Base-by-base conservation (phyloP, 768 basidiomycete genomes). In the Pleurotus tuber-regium region DNA sequence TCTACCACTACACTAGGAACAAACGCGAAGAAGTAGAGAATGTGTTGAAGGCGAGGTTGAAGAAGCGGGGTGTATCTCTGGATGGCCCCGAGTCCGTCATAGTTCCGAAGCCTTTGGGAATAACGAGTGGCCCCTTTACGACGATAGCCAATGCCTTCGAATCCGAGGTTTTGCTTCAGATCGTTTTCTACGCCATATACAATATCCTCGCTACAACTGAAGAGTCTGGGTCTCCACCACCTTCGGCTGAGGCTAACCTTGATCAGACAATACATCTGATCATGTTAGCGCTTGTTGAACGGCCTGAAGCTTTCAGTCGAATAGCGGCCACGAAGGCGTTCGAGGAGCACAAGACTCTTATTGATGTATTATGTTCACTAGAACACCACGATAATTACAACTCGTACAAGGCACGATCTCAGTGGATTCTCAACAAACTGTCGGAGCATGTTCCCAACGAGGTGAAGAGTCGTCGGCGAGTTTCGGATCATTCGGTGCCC, bases 1-100 rank as follows among this genome's bases (percentile, higher is more conserved):
- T 95, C 73, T 90, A 88, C 63, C 95, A 98, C 63, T 98, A 97
- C 65, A 87, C 91, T 12, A 79, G 95, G 33, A 98, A 98, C 70
- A 86, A 92, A 59, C 80, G 94, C 33, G 92, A 96, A 60, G 91
- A 94, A 63, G 96, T 92, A 21, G 92, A 94, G 61, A 80, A 75
- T 35, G 79, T 89, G 3, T 70, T 95, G 42, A 77, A 82, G 54
- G 78, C 75, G 42, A 76, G 90, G 38, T 59, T 85, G 46, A 85
- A 80, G 74, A 88, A 85, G 73, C 75, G 74, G 57, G 80, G 83
- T 42, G 68, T 77, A 38, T 63, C 72, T 44, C n/a, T 35, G 19
- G 46, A 48, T 48, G 46, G 31, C n/a, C 46, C 46, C 4, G 84
- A 92, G 57, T 79, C 85, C 0, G 83, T 97, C 12, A 72, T 96